Percentiles rank a stretch among this genome's conserved stretches.
Evolutionary conservation across 2,329 filamentous ascomycete genomes (phyloP).

Genomic region (Fusarium torreyae): DNA sequence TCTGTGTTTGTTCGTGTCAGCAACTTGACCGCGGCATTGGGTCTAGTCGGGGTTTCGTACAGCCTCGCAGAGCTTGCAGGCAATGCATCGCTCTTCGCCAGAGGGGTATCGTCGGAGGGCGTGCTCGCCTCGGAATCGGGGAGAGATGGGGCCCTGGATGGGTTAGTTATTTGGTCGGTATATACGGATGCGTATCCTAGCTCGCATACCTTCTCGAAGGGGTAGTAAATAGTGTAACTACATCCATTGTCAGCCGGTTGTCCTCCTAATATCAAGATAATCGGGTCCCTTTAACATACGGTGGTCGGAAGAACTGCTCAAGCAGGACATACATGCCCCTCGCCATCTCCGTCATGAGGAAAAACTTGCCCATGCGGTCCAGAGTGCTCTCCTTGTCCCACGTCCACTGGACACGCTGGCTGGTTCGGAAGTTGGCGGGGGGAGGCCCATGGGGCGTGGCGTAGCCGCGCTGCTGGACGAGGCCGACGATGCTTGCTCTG

Average conservation of each 20-base stretch:
- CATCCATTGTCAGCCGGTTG: constrained; percentile 33
- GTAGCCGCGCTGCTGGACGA: constrained; percentile 60
- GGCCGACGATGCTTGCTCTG: constrained; percentile 39
- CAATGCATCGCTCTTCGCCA: constrained; percentile 98
- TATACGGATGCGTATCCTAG: not conserved
- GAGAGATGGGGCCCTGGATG: constrained; percentile 87
- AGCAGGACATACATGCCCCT: constrained; percentile 98
- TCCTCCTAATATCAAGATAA: not conserved
- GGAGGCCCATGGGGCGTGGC: constrained; percentile 84
- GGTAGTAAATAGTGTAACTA: constrained; percentile 98
- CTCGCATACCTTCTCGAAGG: constrained; percentile 86
- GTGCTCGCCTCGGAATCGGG: constrained; percentile 98
- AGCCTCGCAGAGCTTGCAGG: constrained; percentile 99
- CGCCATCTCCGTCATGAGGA: constrained; percentile 95
- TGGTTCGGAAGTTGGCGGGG: constrained; percentile 84
- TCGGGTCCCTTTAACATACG: constrained; percentile 74
- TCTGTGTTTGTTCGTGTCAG: constrained; percentile 61
- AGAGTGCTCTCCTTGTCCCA: constrained; percentile 82
- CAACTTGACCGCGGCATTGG: not conserved
- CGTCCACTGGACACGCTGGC: constrained; percentile 82
- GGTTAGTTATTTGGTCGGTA: constrained; percentile 40
- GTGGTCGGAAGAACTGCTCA: constrained; percentile 98
- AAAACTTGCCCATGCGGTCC: constrained; percentile 92
- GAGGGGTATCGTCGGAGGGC: constrained; percentile 96
- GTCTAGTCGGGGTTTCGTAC: constrained; percentile 55